Evolutionary conservation across 768 basidiomycete genomes (phyloP).

Genomic region (Exsudoporus frostii): DNA sequence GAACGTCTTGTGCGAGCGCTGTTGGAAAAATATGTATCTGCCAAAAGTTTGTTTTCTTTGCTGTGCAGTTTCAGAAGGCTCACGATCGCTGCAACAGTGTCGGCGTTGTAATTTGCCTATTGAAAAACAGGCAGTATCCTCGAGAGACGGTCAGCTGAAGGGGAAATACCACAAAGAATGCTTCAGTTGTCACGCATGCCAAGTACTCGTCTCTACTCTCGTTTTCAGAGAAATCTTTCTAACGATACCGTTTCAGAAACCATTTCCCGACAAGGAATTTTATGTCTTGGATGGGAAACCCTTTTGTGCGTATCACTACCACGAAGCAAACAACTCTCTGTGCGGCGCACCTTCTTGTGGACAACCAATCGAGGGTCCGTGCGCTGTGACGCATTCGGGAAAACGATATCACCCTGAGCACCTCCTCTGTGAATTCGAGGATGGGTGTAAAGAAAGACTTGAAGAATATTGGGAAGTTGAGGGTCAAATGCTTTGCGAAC

Average conservation of each 20-base stretch:
- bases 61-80: not conserved
- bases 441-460: slow-evolving; percentile 51
- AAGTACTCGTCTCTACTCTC: slow-evolving; percentile 42
- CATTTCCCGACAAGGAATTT: slow-evolving; percentile 89
- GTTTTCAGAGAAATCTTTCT: not conserved
- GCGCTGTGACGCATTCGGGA: slow-evolving; percentile 80
- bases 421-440: slow-evolving; percentile 73
- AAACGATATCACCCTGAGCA: slow-evolving; percentile 88
- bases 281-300: slow-evolving; percentile 91
- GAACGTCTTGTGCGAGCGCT: slow-evolving; percentile 77
- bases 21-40: slow-evolving; percentile 96
- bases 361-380: slow-evolving; percentile 90
- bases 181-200: slow-evolving; percentile 84
- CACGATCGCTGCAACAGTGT: slow-evolving; percentile 48
- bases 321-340: slow-evolving; percentile 85
- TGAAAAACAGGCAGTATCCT: slow-evolving; percentile 88
- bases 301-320: slow-evolving; percentile 89
- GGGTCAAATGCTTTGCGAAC: slow-evolving; percentile 81
- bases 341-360: slow-evolving; percentile 78
- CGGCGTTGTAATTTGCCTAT: slow-evolving; percentile 84
- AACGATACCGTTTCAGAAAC: slow-evolving; percentile 49
- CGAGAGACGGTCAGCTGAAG: slow-evolving; percentile 89
- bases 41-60: slow-evolving; percentile 61
- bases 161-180: slow-evolving; percentile 93
- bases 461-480: slow-evolving; percentile 91